These are phyloP conservation scores for Elsinoe australis DNA, from an alignment of 2,329 filamentous ascomycete genomes.

Conservation along the genomic window DNA sequence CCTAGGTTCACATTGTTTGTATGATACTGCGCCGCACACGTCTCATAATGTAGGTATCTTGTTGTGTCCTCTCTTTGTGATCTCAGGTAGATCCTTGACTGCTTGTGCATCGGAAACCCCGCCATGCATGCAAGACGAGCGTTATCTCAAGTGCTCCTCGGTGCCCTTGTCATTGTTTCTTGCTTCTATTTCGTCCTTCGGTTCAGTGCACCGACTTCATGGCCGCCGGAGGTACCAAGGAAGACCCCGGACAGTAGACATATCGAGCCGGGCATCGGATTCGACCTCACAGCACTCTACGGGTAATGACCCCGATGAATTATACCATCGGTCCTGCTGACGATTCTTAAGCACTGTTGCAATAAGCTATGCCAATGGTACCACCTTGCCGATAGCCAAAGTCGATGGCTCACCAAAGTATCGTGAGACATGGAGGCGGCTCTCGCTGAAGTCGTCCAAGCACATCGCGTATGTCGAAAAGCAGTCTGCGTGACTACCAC, in stretches of 20 bases:
- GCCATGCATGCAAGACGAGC: neutral
- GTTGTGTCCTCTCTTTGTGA: too few species aligned
- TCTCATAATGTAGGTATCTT: too few species aligned
- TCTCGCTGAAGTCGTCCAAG: neutral
- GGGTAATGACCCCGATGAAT: neutral
- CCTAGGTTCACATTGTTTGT: too few species aligned
- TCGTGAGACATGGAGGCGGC: neutral
- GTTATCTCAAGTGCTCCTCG: neutral
- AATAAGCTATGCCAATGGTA: conserved; percentile 6
- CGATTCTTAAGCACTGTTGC: neutral
- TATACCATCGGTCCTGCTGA: neutral
- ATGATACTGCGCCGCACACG: too few species aligned
- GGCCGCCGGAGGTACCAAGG: too few species aligned
- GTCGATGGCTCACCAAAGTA: neutral
- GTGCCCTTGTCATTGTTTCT: neutral
- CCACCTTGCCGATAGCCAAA: neutral
- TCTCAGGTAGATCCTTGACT: too few species aligned
- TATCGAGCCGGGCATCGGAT: neutral
- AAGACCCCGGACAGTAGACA: neutral
- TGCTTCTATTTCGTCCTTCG: neutral
- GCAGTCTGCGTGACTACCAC: too few species aligned
- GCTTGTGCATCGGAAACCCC: too few species aligned
- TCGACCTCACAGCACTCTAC: conserved; percentile 9
- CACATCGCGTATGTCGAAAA: neutral
- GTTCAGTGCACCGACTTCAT: neutral